A percentile compares a stretch with the other conserved stretches of the same genome.
phyloP scores from a whole-genome alignment of 345 rosid genomes.

The Hypericum perforatum region DNA sequence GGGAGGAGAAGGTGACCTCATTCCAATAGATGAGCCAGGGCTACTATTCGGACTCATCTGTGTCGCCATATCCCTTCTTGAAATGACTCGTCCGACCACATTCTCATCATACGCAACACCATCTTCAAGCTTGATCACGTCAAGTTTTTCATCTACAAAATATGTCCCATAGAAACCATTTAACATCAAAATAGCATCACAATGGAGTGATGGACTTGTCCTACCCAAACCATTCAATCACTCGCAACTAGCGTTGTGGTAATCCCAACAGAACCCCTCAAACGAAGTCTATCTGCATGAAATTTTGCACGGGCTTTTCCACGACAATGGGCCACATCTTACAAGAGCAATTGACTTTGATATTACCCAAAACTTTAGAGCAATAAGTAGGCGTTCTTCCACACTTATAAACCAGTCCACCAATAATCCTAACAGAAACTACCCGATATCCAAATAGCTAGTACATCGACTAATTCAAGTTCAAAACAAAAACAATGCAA shows the following conservation, averaged over 20 bases:
- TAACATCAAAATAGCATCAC: neutral
- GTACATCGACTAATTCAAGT: neutral
- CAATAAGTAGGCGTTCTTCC: too few species aligned
- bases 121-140: conserved; percentile 24
- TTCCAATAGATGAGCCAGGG: conserved; percentile 29
- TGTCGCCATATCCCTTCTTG: conserved; percentile 82
- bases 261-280: too few species aligned
- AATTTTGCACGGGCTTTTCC: too few species aligned
- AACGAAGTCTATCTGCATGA: too few species aligned
- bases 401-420: too few species aligned
- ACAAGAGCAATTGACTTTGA: too few species aligned
- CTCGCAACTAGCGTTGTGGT: too few species aligned
- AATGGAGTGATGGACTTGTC: neutral
- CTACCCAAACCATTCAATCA: too few species aligned
- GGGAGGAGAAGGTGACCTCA: conserved; percentile 37
- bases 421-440: conserved; percentile 1
- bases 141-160: conserved; percentile 49
- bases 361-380: too few species aligned
- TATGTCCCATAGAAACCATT: neutral
- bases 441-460: conserved; percentile 1
- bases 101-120: conserved; percentile 29
- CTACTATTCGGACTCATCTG: conserved; percentile 73
- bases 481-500: neutral
- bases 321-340: too few species aligned
- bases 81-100: conserved; percentile 32